Evolutionary conservation across 208 protist species (phyloP).

Genomic region (Trichomonas vaginalis): DNA sequence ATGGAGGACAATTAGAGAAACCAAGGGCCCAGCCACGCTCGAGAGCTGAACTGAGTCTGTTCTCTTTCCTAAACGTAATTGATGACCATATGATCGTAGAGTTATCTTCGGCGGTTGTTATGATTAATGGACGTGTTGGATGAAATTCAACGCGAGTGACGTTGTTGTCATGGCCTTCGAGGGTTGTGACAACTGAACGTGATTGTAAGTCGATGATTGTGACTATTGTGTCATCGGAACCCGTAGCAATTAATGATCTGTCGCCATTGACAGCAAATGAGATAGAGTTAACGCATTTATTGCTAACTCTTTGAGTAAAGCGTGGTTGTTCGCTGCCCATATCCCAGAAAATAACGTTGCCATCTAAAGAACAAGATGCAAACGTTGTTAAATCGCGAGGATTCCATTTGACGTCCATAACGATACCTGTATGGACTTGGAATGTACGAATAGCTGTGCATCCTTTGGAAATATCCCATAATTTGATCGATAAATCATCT

Average conservation of each 20-base stretch:
- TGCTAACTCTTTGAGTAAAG: constrained; percentile 87
- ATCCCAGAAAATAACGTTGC: constrained; percentile 64
- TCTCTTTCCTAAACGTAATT: constrained; percentile 76
- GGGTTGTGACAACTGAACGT: constrained; percentile 76
- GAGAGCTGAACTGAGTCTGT: constrained; percentile 73
- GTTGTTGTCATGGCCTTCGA: constrained; percentile 83
- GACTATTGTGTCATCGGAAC: constrained; percentile 62
- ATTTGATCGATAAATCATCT: constrained; percentile 89
- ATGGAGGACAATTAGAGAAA: constrained; percentile 37
- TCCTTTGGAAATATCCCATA: constrained; percentile 89
- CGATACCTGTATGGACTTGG: constrained; percentile 88
- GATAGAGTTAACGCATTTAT: constrained; percentile 89
- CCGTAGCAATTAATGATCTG: constrained; percentile 87
- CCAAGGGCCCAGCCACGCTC: constrained; percentile 74
- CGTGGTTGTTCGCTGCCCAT: constrained; percentile 54
- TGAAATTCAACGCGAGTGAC: constrained; percentile 81
- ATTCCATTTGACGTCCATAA: constrained; percentile 90
- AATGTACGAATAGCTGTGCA: constrained; percentile 71
- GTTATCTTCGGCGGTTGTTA: constrained; percentile 76
- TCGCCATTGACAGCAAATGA: constrained; percentile 80
- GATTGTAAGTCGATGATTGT: constrained; percentile 96
- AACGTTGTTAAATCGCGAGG: constrained; percentile 92
- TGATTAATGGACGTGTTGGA: constrained; percentile 81
- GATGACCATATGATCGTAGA: constrained; percentile 67
- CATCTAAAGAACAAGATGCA: constrained; percentile 85